These are phyloP conservation scores for Trypanosoma melophagium DNA, from an alignment of 208 protist genomes.

Conservation along the genomic window DNA sequence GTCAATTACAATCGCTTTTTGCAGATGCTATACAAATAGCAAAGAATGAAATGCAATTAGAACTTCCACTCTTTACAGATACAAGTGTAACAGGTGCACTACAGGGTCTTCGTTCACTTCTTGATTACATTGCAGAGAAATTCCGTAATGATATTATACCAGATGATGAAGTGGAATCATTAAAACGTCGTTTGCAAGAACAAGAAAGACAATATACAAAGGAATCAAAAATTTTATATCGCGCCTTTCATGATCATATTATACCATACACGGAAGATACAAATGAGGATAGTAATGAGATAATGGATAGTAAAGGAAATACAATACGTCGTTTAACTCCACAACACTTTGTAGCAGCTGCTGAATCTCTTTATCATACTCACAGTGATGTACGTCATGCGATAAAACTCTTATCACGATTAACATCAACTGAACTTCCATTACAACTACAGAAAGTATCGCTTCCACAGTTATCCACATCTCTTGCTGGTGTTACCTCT, in stretches of 20 bases:
- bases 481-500: background rate
- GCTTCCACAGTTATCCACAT: background rate
- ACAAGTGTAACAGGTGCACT: constrained; percentile 32
- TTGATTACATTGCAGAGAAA: constrained; percentile 28
- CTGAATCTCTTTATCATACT: constrained; percentile 13
- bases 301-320: background rate
- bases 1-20: constrained; percentile 25
- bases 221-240: constrained; percentile 20
- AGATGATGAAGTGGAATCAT: constrained; percentile 14
- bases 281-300: background rate
- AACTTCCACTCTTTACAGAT: constrained; percentile 33
- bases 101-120: constrained; percentile 36
- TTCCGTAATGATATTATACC: constrained; percentile 12
- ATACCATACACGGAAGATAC: constrained; percentile 10
- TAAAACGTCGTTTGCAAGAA: constrained; percentile 11
- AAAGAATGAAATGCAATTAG: constrained; percentile 26
- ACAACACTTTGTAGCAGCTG: constrained; percentile 16
- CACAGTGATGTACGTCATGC: constrained; percentile 22
- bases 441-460: constrained; percentile 5
- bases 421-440: background rate
- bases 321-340: constrained; percentile 7
- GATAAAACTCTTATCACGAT: background rate
- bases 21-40: constrained; percentile 29
- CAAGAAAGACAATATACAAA: constrained; percentile 8
- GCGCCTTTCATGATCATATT: constrained; percentile 29